Conservation (phyloP, 2,329 filamentous ascomycete genomes). For the Ophiostoma australiae region DNA sequence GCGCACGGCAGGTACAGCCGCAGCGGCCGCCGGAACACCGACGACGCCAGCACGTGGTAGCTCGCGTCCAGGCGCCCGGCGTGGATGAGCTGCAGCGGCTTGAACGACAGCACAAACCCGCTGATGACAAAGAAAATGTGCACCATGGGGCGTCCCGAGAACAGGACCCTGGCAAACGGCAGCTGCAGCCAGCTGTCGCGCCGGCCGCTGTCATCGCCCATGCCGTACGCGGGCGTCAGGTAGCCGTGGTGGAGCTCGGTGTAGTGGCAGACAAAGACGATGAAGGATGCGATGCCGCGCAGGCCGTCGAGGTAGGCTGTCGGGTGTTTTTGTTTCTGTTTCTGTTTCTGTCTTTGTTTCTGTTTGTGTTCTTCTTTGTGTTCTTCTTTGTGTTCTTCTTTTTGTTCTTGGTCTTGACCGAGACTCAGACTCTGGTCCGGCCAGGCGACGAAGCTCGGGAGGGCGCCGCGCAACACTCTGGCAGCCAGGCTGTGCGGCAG, state of each 20-base stretch:
- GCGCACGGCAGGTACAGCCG: constrained; percentile 45
- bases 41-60: constrained; percentile 41
- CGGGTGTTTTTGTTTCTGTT: constrained; percentile 33
- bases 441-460: neutral
- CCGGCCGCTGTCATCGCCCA: constrained; percentile 32
- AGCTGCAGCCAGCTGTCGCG: constrained; percentile 37
- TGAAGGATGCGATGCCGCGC: constrained; percentile 45
- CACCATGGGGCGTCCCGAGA: neutral
- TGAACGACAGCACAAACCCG: neutral
- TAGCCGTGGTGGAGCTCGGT: constrained; percentile 39
- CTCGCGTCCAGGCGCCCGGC: constrained; percentile 29
- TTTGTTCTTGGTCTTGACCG: too few species aligned
- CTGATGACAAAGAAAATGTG: neutral
- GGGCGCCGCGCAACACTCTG: neutral
- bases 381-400: too few species aligned
- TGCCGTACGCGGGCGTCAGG: constrained; percentile 36
- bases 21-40: constrained; percentile 44
- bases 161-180: constrained; percentile 37
- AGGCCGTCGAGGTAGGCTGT: constrained; percentile 48
- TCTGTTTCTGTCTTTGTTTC: neutral
- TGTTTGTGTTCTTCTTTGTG: too few species aligned
- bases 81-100: neutral
- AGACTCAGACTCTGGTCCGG: too few species aligned
- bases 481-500: neutral
- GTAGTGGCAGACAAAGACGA: constrained; percentile 47